Conservation (phyloP, 2,329 filamentous ascomycete genomes). For the Sporothrix phasma region DNA sequence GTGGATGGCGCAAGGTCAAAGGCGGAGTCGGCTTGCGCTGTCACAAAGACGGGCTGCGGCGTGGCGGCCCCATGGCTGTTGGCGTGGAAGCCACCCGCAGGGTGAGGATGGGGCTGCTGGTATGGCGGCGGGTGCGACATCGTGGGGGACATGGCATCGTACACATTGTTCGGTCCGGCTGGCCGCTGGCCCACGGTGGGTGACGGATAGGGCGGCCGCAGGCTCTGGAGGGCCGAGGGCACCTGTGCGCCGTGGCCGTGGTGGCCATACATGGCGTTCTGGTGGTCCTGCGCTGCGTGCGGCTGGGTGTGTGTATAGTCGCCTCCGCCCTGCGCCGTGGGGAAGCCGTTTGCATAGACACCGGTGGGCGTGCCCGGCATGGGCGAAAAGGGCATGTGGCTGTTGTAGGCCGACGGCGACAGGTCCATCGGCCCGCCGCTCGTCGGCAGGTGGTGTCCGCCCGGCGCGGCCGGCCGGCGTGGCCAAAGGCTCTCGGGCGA, state of each 20-base stretch:
- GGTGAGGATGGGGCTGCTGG: constrained; percentile 21
- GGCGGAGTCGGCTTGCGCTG: constrained; percentile 51
- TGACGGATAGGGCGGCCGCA: constrained; percentile 30
- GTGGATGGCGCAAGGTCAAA: constrained; percentile 55
- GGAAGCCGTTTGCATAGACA: constrained; percentile 27
- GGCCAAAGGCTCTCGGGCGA: constrained; percentile 41
- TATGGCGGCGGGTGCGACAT: constrained; percentile 28
- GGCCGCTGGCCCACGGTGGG: constrained; percentile 36
- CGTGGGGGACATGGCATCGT: constrained; percentile 44
- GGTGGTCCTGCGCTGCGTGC: constrained; percentile 25
- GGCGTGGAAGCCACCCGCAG: constrained; percentile 32
- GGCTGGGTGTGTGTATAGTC: constrained; percentile 32
- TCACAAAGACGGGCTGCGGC: constrained; percentile 43
- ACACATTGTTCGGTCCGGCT: constrained; percentile 34
- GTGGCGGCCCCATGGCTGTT: constrained; percentile 34
- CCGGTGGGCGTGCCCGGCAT: constrained; percentile 35
- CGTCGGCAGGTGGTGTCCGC: constrained; percentile 21
- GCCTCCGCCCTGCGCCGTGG: constrained; percentile 24
- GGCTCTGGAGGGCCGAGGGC: constrained; percentile 9
- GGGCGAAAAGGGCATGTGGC: constrained; percentile 33
- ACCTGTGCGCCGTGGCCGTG: neutral
- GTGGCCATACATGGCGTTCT: neutral
- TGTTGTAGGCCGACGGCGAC: neutral
- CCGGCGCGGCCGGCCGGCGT: neutral
- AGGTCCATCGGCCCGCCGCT: neutral